Base-by-base conservation (phyloP, 371 early-diverging fungal genomes). In the Rhizopus arrhizus region DNA sequence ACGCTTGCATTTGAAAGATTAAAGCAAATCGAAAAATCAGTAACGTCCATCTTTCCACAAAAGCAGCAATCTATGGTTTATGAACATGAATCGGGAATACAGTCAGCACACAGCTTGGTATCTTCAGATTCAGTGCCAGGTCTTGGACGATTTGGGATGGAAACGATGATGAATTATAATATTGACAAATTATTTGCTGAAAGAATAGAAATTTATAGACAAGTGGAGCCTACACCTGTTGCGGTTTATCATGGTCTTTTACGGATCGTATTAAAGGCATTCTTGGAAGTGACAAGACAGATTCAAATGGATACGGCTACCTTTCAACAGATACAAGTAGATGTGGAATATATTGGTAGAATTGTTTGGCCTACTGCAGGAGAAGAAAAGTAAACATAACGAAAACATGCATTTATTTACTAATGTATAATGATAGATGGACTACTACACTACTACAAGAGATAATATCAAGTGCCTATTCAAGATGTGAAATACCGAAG, bases 151-250 rank as follows among this genome's bases (percentile, higher is more conserved):
- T 43, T 43, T 15, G 43, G 43, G 6, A 43, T 43, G 12, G 43
- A 43, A 6, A 43, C 15, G 43, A 43, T 43, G 43, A 58, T 89
- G 69, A 65, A 88, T 66, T 82, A 72, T 50, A 83, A 85, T 60
- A 89, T 91, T 61, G 87, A 85, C 56, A 84, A 84, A 41, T 69
- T 91, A 32, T 91, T 91, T 69, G 81, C 85, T 29, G 91, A 89
- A 15, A 78, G 84, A 1, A 76, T 86, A 7, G 88, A 85, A 58
- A 80, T 84, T 31, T 88, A 83, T 62, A 68, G 86, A 31, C 72
- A 69, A 34, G 82, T 85, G 22, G 89, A 89, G 28, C 71, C 85
- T 62, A 75, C 73, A 42, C 64, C 85, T 22, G 61, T 58, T 0
- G 86, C 78, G 4, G 75, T 86, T 16, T 70, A 83, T 57, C 69